These are phyloP conservation scores for Dichotomopilus funicola DNA, from an alignment of 2,329 filamentous ascomycete genomes.

Conservation along the genomic window DNA sequence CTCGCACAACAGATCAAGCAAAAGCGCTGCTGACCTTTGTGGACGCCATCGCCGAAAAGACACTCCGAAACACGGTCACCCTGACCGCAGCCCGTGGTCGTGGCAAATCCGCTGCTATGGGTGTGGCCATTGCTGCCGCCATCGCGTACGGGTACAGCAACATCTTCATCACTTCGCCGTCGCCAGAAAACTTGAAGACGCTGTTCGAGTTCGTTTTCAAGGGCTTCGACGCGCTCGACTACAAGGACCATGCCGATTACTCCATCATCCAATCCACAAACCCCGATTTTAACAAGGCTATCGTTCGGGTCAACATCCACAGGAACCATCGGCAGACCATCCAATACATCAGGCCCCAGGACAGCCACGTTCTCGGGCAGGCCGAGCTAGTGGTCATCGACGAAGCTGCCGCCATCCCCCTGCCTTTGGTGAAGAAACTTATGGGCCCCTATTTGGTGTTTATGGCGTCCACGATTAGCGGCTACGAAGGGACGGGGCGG, in stretches of 20 bases:
- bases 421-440: slow-evolving; percentile 85
- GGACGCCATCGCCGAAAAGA: slow-evolving; percentile 94
- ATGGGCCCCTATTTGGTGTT: slow-evolving; percentile 97
- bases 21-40: slow-evolving; percentile 96
- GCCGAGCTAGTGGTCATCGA: slow-evolving; percentile 95
- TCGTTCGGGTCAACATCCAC: slow-evolving; percentile 94
- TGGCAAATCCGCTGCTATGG: slow-evolving; percentile 93
- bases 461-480: slow-evolving; percentile 99
- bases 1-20: slow-evolving; percentile 89
- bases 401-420: slow-evolving; percentile 91
- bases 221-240: slow-evolving; percentile 89
- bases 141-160: slow-evolving; percentile 97
- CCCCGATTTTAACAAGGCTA: slow-evolving; percentile 97
- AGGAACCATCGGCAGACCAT: slow-evolving; percentile 94
- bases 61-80: slow-evolving; percentile 84
- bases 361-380: slow-evolving; percentile 89
- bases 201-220: slow-evolving; percentile 98
- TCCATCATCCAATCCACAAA: slow-evolving; percentile 98
- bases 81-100: slow-evolving; percentile 89
- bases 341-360: slow-evolving; percentile 95
- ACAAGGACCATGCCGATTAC: slow-evolving; percentile 93
- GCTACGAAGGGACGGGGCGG: slow-evolving; percentile 93
- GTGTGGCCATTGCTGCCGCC: slow-evolving; percentile 88
- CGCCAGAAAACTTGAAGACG: slow-evolving; percentile 96
- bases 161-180: slow-evolving; percentile 97